Percentiles rank a stretch among this genome's conserved stretches.
phyloP scores from a whole-genome alignment of 352 stramenopile species.

The Pythium aquatile region DNA sequence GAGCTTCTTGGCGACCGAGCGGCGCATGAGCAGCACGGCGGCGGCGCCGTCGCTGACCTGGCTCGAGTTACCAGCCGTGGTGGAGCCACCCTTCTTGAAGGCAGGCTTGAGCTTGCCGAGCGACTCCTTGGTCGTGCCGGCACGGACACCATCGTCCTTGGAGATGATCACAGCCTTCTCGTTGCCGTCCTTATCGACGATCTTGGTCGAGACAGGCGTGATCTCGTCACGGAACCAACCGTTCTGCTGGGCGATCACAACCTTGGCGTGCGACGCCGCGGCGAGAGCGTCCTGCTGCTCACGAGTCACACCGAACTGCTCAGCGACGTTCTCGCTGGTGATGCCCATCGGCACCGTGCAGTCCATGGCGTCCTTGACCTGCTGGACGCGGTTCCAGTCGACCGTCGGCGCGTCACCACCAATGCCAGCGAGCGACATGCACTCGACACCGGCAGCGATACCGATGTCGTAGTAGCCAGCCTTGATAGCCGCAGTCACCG shows the following conservation, averaged over 20 bases:
- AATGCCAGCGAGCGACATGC: slow-evolving; percentile 75
- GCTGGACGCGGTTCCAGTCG: slow-evolving; percentile 51
- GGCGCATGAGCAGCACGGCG: slow-evolving; percentile 85
- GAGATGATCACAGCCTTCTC: slow-evolving; percentile 74
- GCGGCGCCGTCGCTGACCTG: slow-evolving; percentile 90
- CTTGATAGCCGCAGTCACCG: slow-evolving; percentile 73
- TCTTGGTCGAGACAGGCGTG: slow-evolving; percentile 71
- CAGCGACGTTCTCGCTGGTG: slow-evolving; percentile 86
- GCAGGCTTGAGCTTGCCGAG: slow-evolving; percentile 72
- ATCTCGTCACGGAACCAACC: slow-evolving; percentile 90
- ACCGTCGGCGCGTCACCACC: slow-evolving; percentile 51
- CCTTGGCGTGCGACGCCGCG: slow-evolving; percentile 75
- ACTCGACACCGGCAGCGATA: slow-evolving; percentile 85
- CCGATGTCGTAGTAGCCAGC: slow-evolving; percentile 85
- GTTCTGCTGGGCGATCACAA: slow-evolving; percentile 60
- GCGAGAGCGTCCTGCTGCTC: slow-evolving; percentile 79
- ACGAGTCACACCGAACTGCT: slow-evolving; percentile 72
- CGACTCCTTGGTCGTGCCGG: slow-evolving; percentile 57
- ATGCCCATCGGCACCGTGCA: slow-evolving; percentile 85
- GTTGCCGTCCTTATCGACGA: slow-evolving; percentile 78
- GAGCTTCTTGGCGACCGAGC: slow-evolving; percentile 73
- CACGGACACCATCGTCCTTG: slow-evolving; percentile 71
- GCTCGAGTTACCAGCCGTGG: slow-evolving; percentile 82
- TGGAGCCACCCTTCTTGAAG: slow-evolving; percentile 81
- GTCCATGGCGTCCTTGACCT: slow-evolving; percentile 73